Evolutionary conservation across 2,329 filamentous ascomycete genomes (phyloP).

Genomic region (Triangularia verruculosa): DNA sequence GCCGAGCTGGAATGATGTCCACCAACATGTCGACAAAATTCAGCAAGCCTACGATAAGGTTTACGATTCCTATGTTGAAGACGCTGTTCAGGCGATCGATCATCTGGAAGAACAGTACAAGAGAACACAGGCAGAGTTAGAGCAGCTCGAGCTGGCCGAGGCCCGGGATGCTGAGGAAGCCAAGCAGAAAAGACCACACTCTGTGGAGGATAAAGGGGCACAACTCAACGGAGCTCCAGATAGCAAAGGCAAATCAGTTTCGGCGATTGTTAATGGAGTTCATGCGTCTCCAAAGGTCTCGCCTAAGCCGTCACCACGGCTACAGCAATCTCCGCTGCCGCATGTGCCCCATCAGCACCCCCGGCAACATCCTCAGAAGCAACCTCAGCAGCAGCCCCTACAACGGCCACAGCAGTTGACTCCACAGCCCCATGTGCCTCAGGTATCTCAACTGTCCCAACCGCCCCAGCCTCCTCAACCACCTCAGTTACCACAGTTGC

Average conservation of each 20-base stretch:
- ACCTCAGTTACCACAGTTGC: not conserved
- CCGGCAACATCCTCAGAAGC: slow-evolving; percentile 1
- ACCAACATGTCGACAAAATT: slow-evolving; percentile 64
- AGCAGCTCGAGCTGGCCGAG: not conserved
- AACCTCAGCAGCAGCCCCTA: not conserved
- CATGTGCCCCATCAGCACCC: slow-evolving; percentile 10
- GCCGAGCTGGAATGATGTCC: slow-evolving; percentile 64
- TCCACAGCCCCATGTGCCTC: not conserved
- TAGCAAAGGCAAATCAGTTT: not conserved
- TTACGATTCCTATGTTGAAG: slow-evolving; percentile 70
- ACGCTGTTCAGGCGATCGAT: slow-evolving; percentile 66
- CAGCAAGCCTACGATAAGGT: slow-evolving; percentile 69
- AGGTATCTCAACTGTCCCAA: not conserved
- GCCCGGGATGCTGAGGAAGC: not conserved
- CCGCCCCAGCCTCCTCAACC: not conserved
- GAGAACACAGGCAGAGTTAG: slow-evolving; percentile 32
- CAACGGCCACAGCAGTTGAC: not conserved
- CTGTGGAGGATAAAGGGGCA: slow-evolving; percentile 8
- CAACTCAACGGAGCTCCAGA: slow-evolving; percentile 12
- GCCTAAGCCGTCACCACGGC: slow-evolving; percentile 11
- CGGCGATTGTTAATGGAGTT: slow-evolving; percentile 12
- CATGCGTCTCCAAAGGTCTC: slow-evolving; percentile 14
- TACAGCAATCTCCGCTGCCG: not conserved
- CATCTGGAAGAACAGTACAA: slow-evolving; percentile 68
- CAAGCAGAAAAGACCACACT: slow-evolving; percentile 5